Base-by-base conservation (phyloP, 805 yeast species). In the Clavispora carvajalis region DNA sequence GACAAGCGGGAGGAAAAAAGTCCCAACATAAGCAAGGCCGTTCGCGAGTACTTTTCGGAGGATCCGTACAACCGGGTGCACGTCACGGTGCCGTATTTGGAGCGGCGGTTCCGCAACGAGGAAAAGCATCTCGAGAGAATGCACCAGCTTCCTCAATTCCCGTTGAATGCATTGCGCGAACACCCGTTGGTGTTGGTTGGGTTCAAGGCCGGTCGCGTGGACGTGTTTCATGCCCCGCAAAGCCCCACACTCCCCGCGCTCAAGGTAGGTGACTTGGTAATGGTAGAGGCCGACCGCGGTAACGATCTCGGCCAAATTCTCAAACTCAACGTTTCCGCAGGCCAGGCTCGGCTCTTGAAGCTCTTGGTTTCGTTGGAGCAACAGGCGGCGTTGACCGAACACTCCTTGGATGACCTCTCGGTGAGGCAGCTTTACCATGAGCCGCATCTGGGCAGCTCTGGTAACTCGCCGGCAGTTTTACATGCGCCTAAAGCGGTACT, bases 251-350 rank as follows among this genome's bases (percentile, higher is more conserved):
- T 54, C 22, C 51, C 60, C 21, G 52, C 48, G 23, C 59, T 79
- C 33, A 62, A 66, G 37, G 60, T 68, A 5, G 85, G 85, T 17
- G 89, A 83, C 54, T 69, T 83, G 53, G 91, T 86, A 12, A 77
- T 85, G 53, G 95, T 85, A 13, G 91, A 85, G 54, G 95, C 93
- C 1, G 95, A 85, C 54, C 67, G 95, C 24, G 95, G 95, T 26
- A 64, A 78, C 26, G 95, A 85, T 60, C 69, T 85, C 44, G 95
- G 95, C 26, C 74, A 74, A 53, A 74, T 85, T 34, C 74, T 76
- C 26, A 71, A 73, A 43, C 62, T 79, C 51, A 72, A 77, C 50
- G 73, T 85, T 21, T 64, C 80, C 4, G 62, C 74, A 26, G 85
- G 79, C 49, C 85, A 80, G 52, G 90, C 91, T 0, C 70, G 87